phyloP scores from a whole-genome alignment of 306 rosid species.

The Prunus kanzakura region DNA sequence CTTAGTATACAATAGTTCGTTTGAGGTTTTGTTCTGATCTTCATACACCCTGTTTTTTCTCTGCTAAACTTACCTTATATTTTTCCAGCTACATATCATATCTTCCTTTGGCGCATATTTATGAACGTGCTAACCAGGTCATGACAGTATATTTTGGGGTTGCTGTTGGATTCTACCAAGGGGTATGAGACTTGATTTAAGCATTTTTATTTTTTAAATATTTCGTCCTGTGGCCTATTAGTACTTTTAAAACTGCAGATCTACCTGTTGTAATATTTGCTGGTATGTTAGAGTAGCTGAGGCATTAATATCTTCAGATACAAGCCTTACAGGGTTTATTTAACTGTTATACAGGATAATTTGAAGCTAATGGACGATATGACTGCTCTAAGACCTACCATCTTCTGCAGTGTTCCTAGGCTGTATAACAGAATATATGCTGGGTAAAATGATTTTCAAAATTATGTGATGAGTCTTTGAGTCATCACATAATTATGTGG shows the following conservation, averaged over 20 bases:
- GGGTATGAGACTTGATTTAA: slow-evolving; percentile 52
- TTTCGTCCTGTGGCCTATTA: neutral
- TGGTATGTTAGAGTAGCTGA: neutral
- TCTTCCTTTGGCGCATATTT: slow-evolving; percentile 98
- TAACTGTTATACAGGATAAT: slow-evolving; percentile 70
- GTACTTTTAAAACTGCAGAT: neutral
- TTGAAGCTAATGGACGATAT: slow-evolving; percentile 92
- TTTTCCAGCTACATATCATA: slow-evolving; percentile 82
- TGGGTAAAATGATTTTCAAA: slow-evolving; percentile 51
- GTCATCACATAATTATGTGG: neutral
- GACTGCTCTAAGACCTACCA: slow-evolving; percentile 79
- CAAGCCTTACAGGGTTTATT: slow-evolving; percentile 24
- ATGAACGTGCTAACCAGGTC: slow-evolving; percentile 89
- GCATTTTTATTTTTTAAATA: neutral
- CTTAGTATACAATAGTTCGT: neutral
- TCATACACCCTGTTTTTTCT: slow-evolving; percentile 23
- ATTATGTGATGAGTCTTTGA: no score
- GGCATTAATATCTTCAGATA: slow-evolving; percentile 11
- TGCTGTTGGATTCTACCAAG: slow-evolving; percentile 98
- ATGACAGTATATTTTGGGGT: slow-evolving; percentile 58
- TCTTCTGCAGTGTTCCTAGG: slow-evolving; percentile 97
- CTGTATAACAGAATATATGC: slow-evolving; percentile 94
- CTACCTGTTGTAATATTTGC: slow-evolving; percentile 2
- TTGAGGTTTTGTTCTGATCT: slow-evolving; percentile 12
- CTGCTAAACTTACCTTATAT: slow-evolving; percentile 29